phyloP scores from a whole-genome alignment of 805 yeast genomes.

The Candida boleticola region DNA sequence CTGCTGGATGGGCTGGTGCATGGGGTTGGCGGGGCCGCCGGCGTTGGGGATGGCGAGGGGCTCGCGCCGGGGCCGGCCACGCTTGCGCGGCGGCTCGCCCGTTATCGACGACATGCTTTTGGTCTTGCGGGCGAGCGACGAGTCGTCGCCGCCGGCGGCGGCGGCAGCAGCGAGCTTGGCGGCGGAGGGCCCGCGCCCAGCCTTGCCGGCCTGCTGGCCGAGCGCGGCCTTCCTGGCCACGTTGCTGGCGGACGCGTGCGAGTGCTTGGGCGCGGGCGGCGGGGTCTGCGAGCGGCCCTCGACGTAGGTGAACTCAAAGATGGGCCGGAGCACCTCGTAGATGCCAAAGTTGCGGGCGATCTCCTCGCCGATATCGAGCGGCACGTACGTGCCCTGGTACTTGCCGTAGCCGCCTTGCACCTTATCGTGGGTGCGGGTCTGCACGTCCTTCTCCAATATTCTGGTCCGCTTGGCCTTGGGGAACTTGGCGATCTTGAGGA shows the following conservation, averaged over 20 bases:
- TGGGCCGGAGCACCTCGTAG: constrained; percentile 55
- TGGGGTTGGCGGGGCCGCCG: background rate
- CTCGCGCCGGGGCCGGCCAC: constrained; percentile 38
- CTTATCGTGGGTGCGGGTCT: constrained; percentile 63
- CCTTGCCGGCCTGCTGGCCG: constrained; percentile 4
- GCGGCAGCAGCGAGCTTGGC: background rate
- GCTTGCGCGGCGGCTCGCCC: constrained; percentile 31
- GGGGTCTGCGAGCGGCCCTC: constrained; percentile 44
- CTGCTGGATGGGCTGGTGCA: constrained; percentile 7
- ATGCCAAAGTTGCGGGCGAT: constrained; percentile 41
- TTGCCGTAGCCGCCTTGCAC: constrained; percentile 76
- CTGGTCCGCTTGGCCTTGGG: constrained; percentile 65
- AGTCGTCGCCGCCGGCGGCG: constrained; percentile 10
- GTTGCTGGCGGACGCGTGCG: constrained; percentile 45
- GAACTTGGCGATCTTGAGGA: constrained; percentile 64
- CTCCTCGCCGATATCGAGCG: constrained; percentile 38
- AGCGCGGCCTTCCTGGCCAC: constrained; percentile 30
- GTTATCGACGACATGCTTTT: constrained; percentile 18
- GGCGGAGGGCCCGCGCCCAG: background rate
- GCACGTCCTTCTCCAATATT: constrained; percentile 61
- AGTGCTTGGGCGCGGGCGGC: constrained; percentile 48
- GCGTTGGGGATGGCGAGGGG: constrained; percentile 10
- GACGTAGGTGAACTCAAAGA: constrained; percentile 57
- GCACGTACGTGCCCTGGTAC: constrained; percentile 52
- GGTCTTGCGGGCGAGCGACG: constrained; percentile 12